These are phyloP conservation scores for Triticum dicoccoides DNA, from an alignment of 176 grass and related monocot genomes.

Conservation along the genomic window DNA sequence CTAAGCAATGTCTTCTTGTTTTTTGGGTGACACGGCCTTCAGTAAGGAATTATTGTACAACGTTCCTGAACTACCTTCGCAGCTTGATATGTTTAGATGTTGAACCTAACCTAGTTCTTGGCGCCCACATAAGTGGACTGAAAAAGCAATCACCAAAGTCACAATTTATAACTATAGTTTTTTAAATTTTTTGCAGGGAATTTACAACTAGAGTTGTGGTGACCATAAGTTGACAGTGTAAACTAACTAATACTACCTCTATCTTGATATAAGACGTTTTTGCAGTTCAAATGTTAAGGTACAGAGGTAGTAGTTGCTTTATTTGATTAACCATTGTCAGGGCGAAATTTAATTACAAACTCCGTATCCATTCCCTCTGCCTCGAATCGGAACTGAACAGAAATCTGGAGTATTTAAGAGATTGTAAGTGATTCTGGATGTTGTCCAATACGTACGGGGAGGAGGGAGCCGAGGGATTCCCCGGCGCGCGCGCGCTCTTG, in stretches of 20 bases:
- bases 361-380: not conserved
- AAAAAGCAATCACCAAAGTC: not conserved
- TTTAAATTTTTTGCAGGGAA: not conserved
- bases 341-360: not conserved
- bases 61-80: not conserved
- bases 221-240: not conserved
- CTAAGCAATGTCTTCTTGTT: too few relatives aligned
- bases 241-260: not conserved
- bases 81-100: not conserved
- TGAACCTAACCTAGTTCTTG: not conserved
- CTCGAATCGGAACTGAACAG: not conserved
- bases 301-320: not conserved
- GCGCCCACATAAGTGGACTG: not conserved
- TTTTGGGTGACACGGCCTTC: too few relatives aligned
- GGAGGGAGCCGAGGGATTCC: slow-evolving; percentile 79
- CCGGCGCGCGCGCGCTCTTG: slow-evolving; percentile 67
- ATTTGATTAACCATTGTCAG: not conserved
- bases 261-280: too few relatives aligned
- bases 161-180: not conserved
- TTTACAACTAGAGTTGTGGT: not conserved
- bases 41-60: too few relatives aligned
- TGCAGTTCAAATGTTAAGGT: too few relatives aligned
- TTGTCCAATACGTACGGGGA: slow-evolving; percentile 51
- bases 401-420: not conserved
- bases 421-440: not conserved